Evolutionary conservation across 495 filamentous ascomycete genomes (phyloP).

Genomic region (Acidiella bohemica): DNA sequence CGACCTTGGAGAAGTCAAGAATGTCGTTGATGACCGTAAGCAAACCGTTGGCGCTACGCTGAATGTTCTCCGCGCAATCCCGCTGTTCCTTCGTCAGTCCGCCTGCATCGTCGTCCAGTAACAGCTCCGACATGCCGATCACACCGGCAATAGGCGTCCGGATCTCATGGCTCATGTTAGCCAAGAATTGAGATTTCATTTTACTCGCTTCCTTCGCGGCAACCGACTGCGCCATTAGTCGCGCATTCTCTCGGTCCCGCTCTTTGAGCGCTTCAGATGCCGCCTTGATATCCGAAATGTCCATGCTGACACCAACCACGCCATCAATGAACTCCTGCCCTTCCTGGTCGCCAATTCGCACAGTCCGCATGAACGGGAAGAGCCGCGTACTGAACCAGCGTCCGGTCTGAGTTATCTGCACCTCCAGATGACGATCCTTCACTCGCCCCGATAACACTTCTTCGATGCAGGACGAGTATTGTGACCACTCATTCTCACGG

Average conservation of each 20-base stretch:
- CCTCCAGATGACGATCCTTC: constrained; percentile 38
- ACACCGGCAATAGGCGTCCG: constrained; percentile 54
- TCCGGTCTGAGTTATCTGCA: constrained; percentile 34
- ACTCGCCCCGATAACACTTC: constrained; percentile 42
- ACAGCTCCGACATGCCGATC: constrained; percentile 29
- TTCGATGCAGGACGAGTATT: constrained; percentile 41
- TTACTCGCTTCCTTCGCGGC: constrained; percentile 54
- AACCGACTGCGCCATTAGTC: constrained; percentile 50
- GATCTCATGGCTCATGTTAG: constrained; percentile 81
- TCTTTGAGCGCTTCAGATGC: constrained; percentile 42
- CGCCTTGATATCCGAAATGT: constrained; percentile 51
- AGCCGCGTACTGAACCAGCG: constrained; percentile 54
- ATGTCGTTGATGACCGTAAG: constrained; percentile 85
- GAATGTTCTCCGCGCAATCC: constrained; percentile 65
- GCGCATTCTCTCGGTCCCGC: constrained; percentile 47
- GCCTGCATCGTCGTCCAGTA: constrained; percentile 38
- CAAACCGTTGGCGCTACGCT: constrained; percentile 67
- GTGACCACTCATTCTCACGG: constrained; percentile 29
- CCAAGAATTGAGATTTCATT: constrained; percentile 57
- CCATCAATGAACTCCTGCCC: constrained; percentile 42
- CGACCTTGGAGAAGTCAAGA: constrained; percentile 76
- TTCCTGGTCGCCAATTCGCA: constrained; percentile 33
- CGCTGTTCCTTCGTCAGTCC: constrained; percentile 51
- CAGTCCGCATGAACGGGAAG: constrained; percentile 42
- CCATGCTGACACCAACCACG: constrained; percentile 54